Evolutionary conservation across 2,329 filamentous ascomycete species (phyloP).

Genomic region (Calonectria naviculata): DNA sequence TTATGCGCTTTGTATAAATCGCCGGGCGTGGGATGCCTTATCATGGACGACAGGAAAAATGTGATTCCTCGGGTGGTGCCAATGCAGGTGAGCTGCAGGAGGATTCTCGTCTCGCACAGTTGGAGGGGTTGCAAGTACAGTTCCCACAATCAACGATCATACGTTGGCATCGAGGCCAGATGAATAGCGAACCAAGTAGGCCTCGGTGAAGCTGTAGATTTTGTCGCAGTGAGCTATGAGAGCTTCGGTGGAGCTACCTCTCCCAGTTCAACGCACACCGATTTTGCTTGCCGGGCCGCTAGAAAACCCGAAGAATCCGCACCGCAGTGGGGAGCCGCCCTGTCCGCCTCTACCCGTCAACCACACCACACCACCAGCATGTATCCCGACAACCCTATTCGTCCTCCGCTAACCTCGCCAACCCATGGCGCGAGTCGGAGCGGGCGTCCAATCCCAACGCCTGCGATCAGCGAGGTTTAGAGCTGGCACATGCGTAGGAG

Average conservation of each 20-base stretch:
- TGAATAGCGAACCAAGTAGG: neutral
- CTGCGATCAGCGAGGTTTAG: constrained; percentile 8
- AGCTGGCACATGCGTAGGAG: constrained; percentile 19
- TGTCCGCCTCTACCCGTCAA: neutral
- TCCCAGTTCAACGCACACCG: neutral
- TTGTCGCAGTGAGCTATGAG: constrained; percentile 18
- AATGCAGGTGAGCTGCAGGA: constrained; percentile 3
- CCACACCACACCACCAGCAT: constrained; percentile 22
- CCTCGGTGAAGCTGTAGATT: constrained; percentile 13
- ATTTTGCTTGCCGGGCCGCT: constrained; percentile 30
- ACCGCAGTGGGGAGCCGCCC: constrained; percentile 11
- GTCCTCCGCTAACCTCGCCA: neutral
- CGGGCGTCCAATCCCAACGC: constrained; percentile 15
- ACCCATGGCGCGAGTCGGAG: constrained; percentile 11
- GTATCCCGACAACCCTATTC: constrained; percentile 15
- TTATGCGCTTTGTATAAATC: neutral
- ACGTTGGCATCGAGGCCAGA: neutral
- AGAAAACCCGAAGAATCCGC: constrained; percentile 34
- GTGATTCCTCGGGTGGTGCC: neutral
- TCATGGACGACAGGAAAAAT: neutral
- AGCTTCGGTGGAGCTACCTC: constrained; percentile 21
- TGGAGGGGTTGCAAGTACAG: neutral
- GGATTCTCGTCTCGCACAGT: neutral
- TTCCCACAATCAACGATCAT: neutral
- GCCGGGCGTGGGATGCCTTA: neutral